A percentile compares a stretch with the other conserved stretches of the same genome.
These are phyloP conservation scores for Stereocaulon alpinum DNA, from an alignment of 495 filamentous ascomycete species.

Conservation along the genomic window DNA sequence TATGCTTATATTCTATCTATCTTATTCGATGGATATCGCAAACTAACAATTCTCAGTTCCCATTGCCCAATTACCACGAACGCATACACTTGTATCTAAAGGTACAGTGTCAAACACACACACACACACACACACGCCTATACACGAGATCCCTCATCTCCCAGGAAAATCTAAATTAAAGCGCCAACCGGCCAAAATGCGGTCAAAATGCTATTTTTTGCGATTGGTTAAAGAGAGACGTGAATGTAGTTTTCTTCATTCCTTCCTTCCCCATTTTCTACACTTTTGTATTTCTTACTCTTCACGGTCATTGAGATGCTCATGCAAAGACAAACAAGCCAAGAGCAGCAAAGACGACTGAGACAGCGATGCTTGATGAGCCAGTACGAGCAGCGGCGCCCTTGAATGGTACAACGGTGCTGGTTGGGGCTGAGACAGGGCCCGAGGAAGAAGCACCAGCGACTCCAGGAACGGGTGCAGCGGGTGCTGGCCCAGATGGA, in stretches of 20 bases:
- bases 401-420: conserved; percentile 16
- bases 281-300: background rate
- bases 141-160: background rate
- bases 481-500: background rate
- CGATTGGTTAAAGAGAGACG: conserved; percentile 14
- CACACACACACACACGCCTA: no score
- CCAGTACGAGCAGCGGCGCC: conserved; percentile 17
- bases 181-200: background rate
- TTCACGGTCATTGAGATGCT: conserved; percentile 4
- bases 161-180: background rate
- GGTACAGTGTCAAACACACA: no score
- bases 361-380: conserved; percentile 1
- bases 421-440: conserved; percentile 17
- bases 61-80: no score
- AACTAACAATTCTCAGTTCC: no score
- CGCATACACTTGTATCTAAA: no score
- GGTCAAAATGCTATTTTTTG: no score
- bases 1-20: no score
- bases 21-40: no score
- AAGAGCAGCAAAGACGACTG: conserved; percentile 15
- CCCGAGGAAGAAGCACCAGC: conserved; percentile 34
- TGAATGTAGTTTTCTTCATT: conserved; percentile 5
- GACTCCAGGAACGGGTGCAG: background rate
- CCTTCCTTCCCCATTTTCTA: background rate
- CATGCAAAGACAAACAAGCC: conserved; percentile 13